A percentile compares a stretch with the other conserved stretches of the same genome.
phyloP scores from a whole-genome alignment of 129 eudicot genomes.

The Solidago caesia region DNA sequence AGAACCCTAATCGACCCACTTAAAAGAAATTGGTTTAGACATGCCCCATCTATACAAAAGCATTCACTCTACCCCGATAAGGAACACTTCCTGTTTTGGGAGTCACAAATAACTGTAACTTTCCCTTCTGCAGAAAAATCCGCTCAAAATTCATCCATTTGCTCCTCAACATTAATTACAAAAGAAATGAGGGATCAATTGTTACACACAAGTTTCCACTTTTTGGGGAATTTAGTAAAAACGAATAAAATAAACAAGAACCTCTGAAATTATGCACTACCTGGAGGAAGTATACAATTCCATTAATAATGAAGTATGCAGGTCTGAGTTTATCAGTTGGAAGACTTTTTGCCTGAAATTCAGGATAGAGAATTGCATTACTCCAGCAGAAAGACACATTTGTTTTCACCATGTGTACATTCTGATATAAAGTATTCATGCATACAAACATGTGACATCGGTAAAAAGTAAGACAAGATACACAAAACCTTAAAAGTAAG shows the following conservation, averaged over 20 bases:
- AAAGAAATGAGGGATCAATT: neutral
- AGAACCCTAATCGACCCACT: neutral
- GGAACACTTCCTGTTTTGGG: neutral
- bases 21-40: neutral
- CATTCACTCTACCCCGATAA: neutral
- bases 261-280: constrained; percentile 18
- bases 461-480: neutral
- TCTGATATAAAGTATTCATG: no score
- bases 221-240: neutral
- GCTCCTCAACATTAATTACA: neutral
- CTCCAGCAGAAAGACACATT: neutral
- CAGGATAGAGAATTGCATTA: constrained; percentile 14
- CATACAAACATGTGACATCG: neutral
- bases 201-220: neutral
- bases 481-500: neutral
- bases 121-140: no score
- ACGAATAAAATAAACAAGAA: neutral
- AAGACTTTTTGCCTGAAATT: constrained; percentile 70
- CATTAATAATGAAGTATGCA: constrained; percentile 53
- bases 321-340: constrained; percentile 63
- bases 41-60: neutral
- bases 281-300: constrained; percentile 53
- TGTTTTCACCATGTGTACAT: neutral
- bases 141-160: no score
- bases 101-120: no score